phyloP scores from a whole-genome alignment of 1,284 basidiomycete species.

The Cutaneotrichosporon mucoides region DNA sequence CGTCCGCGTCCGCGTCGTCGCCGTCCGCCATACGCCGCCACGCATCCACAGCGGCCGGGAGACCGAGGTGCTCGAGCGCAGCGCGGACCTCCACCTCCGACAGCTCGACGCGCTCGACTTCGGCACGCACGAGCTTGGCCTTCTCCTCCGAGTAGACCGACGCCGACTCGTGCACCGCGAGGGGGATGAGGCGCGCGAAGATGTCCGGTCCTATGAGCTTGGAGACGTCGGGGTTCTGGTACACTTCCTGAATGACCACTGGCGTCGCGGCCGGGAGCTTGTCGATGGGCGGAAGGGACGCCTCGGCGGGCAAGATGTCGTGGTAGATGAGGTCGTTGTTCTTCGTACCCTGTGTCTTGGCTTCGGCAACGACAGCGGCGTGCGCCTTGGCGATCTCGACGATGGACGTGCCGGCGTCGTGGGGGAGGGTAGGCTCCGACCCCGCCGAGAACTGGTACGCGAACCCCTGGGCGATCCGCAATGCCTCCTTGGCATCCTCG shows the following conservation, averaged over 20 bases:
- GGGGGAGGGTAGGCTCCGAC: constrained; percentile 75
- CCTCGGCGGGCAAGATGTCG: constrained; percentile 77
- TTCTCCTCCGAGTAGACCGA: constrained; percentile 98
- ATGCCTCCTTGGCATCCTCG: constrained; percentile 76
- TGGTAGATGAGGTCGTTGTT: constrained; percentile 99
- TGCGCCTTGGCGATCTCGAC: constrained; percentile 80
- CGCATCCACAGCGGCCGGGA: constrained; percentile 67
- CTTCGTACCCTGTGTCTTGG: constrained; percentile 68
- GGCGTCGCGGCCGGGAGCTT: constrained; percentile 72
- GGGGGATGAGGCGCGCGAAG: constrained; percentile 80
- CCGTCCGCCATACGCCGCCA: constrained; percentile 76
- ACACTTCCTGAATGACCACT: constrained; percentile 90
- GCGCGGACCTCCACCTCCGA: constrained; percentile 77
- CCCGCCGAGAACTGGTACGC: constrained; percentile 66
- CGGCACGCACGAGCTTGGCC: constrained; percentile 86
- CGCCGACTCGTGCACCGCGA: constrained; percentile 93
- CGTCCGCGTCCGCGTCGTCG: constrained; percentile 50
- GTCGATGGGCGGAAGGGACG: constrained; percentile 74
- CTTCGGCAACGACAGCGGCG: constrained; percentile 69
- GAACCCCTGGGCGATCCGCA: constrained; percentile 66
- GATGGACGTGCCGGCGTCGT: constrained; percentile 75
- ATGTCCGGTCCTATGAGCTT: constrained; percentile 91
- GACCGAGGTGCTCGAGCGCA: constrained; percentile 74
- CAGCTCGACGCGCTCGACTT: constrained; percentile 79
- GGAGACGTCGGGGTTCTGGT: constrained; percentile 84